These are phyloP conservation scores for Ajuga reptans DNA, from an alignment of 305 asterid species.

Conservation along the genomic window DNA sequence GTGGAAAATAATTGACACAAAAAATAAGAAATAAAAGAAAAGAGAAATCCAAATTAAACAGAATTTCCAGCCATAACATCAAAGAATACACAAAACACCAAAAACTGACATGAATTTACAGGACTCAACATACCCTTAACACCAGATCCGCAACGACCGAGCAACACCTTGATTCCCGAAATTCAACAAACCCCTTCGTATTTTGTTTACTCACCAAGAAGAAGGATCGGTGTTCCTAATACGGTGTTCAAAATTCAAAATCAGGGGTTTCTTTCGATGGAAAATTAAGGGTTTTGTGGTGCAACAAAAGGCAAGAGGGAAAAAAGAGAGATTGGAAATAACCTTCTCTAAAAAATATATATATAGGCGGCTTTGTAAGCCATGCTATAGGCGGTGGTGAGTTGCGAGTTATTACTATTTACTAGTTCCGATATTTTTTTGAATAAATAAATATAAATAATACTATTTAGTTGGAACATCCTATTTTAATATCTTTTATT, in stretches of 20 bases:
- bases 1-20: neutral
- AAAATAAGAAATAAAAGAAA: neutral
- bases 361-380: too few species aligned
- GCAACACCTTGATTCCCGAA: constrained; percentile 7
- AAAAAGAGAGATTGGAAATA: neutral
- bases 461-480: too few species aligned
- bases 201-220: too few species aligned
- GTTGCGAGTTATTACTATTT: too few species aligned
- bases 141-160: constrained; percentile 17
- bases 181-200: neutral
- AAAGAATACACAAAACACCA: neutral
- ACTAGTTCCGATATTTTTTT: too few species aligned
- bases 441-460: too few species aligned
- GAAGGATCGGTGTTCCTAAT: neutral
- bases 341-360: too few species aligned
- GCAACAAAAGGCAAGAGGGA: neutral
- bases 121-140: neutral
- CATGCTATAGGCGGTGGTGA: too few species aligned
- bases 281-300: constrained; percentile 14
- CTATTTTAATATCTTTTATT: too few species aligned
- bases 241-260: neutral
- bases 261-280: neutral
- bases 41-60: neutral
- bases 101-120: neutral
- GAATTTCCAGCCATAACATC: neutral